These are phyloP conservation scores for Globisporangium emineosum DNA, from an alignment of 352 stramenopile genomes.

Conservation along the genomic window DNA sequence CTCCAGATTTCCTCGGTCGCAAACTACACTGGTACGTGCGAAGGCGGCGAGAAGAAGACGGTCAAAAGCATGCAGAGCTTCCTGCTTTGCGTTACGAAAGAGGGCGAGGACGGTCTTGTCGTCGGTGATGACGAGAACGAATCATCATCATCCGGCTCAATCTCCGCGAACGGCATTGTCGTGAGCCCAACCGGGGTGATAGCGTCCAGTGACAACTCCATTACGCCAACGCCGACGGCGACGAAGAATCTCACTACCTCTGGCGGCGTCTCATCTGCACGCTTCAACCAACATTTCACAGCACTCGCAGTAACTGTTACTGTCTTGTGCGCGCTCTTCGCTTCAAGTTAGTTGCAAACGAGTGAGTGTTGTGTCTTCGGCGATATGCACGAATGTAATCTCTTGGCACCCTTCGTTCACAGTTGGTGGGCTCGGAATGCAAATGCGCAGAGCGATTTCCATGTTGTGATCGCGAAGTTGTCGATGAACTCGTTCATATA, in stretches of 20 bases:
- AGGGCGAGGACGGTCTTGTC: constrained; percentile 1
- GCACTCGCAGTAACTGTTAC: background rate
- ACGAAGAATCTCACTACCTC: background rate
- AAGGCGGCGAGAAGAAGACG: constrained; percentile 5
- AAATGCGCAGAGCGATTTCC: too few relatives aligned
- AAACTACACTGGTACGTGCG: background rate
- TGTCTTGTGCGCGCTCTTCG: constrained; percentile 1
- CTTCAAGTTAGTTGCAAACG: background rate
- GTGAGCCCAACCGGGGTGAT: background rate
- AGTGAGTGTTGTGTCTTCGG: background rate
- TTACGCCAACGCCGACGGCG: background rate
- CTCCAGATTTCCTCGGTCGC: constrained; percentile 2
- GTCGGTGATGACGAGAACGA: background rate
- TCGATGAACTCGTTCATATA: background rate
- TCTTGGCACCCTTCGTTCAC: background rate
- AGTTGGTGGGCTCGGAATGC: background rate
- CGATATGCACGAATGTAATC: background rate
- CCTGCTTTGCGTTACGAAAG: constrained; percentile 7
- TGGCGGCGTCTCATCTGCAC: background rate
- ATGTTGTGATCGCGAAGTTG: background rate
- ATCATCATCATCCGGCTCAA: background rate
- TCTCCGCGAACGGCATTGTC: background rate
- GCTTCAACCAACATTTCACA: background rate
- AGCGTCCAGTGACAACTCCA: background rate
- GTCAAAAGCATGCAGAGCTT: constrained; percentile 7